Conservation (phyloP, 2,329 filamentous ascomycete genomes). For the Chaetomium sp. region DNA sequence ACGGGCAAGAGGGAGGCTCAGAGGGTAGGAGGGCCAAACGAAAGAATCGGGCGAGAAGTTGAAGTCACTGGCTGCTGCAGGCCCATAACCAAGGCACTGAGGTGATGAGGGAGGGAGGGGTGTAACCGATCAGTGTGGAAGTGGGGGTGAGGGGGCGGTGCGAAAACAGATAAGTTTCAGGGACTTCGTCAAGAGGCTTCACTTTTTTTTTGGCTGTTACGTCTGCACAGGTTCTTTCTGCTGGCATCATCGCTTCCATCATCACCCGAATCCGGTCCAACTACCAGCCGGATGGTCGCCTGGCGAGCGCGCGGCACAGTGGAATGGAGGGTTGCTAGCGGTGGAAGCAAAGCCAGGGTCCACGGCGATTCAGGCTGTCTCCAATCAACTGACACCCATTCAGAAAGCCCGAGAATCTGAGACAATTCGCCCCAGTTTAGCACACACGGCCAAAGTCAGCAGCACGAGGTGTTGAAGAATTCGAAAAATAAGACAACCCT, state of each 20-base stretch:
- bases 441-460: too few relatives aligned
- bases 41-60: slow-evolving; percentile 7
- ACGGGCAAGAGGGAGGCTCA: not conserved
- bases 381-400: too few relatives aligned
- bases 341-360: not conserved
- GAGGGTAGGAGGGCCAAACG: not conserved
- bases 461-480: too few relatives aligned
- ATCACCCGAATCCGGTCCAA: slow-evolving; percentile 11
- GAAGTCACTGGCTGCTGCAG: slow-evolving; percentile 19
- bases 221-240: slow-evolving; percentile 15
- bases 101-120: not conserved
- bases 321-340: not conserved
- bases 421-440: too few relatives aligned
- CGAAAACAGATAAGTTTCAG: not conserved
- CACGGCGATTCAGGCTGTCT: too few relatives aligned
- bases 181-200: not conserved
- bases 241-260: slow-evolving; percentile 27
- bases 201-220: slow-evolving; percentile 1
- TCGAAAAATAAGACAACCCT: too few relatives aligned
- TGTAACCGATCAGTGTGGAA: slow-evolving; percentile 9
- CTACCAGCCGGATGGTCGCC: slow-evolving; percentile 7
- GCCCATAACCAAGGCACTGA: slow-evolving; percentile 19
- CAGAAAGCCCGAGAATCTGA: too few relatives aligned
- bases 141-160: not conserved
- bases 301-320: not conserved